These are phyloP conservation scores for Phylloporus sp. DNA, from an alignment of 768 basidiomycete species.

Conservation along the genomic window DNA sequence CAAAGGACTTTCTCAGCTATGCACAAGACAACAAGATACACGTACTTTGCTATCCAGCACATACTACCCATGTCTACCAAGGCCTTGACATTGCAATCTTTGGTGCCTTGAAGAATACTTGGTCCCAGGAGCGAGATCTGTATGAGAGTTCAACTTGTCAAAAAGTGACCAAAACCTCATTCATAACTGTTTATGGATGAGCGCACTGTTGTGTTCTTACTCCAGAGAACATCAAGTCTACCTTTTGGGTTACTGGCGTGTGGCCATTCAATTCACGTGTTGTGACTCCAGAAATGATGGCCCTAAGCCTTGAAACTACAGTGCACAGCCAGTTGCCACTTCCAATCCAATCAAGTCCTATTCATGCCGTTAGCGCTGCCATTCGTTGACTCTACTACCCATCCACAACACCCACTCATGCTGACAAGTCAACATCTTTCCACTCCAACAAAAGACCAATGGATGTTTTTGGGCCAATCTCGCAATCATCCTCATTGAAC, in stretches of 20 bases:
- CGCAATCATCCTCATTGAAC: no score
- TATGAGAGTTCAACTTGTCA: background rate
- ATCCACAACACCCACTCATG: no score
- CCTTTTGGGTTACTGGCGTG: constrained; percentile 11
- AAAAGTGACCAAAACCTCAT: background rate
- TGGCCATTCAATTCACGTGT: constrained; percentile 23
- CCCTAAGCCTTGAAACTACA: constrained; percentile 15
- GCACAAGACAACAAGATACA: constrained; percentile 34
- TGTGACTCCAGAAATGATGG: constrained; percentile 19
- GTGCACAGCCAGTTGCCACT: background rate
- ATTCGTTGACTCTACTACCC: background rate
- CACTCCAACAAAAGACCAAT: no score
- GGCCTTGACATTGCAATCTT: background rate
- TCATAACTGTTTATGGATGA: background rate
- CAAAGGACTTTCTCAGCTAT: constrained; percentile 36
- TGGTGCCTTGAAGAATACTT: background rate
- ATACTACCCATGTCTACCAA: background rate
- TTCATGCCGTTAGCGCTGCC: background rate
- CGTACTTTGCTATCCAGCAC: background rate
- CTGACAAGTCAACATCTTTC: no score
- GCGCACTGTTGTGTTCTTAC: no score
- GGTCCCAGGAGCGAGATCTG: background rate
- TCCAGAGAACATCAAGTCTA: background rate
- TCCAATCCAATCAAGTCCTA: background rate
- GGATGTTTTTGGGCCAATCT: no score